A percentile compares a stretch with the other conserved stretches of the same genome.
Evolutionary conservation across 2,329 filamentous ascomycete species (phyloP).

Genomic region (Nemania sp.): DNA sequence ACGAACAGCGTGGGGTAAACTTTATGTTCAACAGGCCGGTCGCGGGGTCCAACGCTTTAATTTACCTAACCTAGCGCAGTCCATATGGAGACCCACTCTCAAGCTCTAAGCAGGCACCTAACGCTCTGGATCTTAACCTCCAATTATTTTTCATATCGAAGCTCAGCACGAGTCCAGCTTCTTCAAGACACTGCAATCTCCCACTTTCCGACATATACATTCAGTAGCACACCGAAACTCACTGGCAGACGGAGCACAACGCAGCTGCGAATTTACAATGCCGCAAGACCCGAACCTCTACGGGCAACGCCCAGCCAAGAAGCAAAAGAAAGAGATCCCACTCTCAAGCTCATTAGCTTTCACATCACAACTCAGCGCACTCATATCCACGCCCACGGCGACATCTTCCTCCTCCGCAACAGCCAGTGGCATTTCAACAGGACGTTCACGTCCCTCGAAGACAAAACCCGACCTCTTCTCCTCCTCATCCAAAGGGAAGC

Average conservation of each 20-base stretch:
- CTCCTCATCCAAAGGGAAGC: slow-evolving; percentile 46
- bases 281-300: slow-evolving; percentile 74
- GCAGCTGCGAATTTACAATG: slow-evolving; percentile 44
- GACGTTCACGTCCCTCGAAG: slow-evolving; percentile 57
- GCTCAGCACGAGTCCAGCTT: neutral
- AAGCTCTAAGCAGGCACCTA: neutral
- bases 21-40: slow-evolving; percentile 31
- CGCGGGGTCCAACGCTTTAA: slow-evolving; percentile 36
- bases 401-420: slow-evolving; percentile 42
- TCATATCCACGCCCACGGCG: slow-evolving; percentile 64
- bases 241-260: neutral
- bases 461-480: slow-evolving; percentile 72
- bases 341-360: slow-evolving; percentile 80
- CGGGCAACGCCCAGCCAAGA: slow-evolving; percentile 72
- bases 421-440: slow-evolving; percentile 36
- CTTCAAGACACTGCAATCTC: neutral
- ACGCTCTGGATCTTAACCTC: neutral
- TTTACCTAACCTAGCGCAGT: neutral
- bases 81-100: neutral
- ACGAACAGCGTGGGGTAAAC: slow-evolving; percentile 25
- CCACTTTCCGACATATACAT: neutral
- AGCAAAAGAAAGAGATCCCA: slow-evolving; percentile 68
- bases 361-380: slow-evolving; percentile 80
- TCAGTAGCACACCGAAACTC: neutral
- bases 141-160: neutral